These are phyloP conservation scores for Coelastrella sp. DNA, from an alignment of 139 green algal species.

Conservation along the genomic window DNA sequence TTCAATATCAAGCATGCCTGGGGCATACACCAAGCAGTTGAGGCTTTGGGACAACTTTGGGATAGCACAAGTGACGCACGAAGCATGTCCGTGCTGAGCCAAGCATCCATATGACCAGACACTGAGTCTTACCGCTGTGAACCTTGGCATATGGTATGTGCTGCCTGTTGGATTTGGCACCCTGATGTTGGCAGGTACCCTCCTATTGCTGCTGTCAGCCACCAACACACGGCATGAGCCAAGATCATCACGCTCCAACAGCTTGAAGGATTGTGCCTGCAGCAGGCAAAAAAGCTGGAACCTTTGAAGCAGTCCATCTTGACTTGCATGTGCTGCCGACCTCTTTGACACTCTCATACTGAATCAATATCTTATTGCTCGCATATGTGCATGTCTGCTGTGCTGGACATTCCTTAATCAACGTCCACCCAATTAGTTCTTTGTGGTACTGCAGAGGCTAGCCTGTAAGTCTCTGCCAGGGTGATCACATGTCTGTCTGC, in stretches of 20 bases:
- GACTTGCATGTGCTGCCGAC: background rate
- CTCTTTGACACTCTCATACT: background rate
- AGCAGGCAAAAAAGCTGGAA: background rate
- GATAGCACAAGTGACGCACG: background rate
- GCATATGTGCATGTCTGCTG: too few relatives aligned
- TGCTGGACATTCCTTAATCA: too few relatives aligned
- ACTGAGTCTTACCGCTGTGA: slow-evolving; percentile 5
- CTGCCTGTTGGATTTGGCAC: background rate
- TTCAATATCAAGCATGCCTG: too few relatives aligned
- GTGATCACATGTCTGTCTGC: background rate
- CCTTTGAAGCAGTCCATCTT: background rate
- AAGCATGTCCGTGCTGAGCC: background rate
- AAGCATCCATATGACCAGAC: background rate
- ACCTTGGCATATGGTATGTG: slow-evolving; percentile 7
- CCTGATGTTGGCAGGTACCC: background rate
- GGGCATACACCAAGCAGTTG: too few relatives aligned
- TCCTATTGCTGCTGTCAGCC: slow-evolving; percentile 28
- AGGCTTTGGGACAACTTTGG: too few relatives aligned
- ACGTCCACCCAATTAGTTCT: too few relatives aligned
- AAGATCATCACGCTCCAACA: slow-evolving; percentile 53
- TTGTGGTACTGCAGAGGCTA: too few relatives aligned
- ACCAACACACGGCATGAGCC: slow-evolving; percentile 33
- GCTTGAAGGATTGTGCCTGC: slow-evolving; percentile 55
- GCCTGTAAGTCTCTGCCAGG: background rate
- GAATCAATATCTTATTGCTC: too few relatives aligned